These are phyloP conservation scores for Eutrema japonicum DNA, from an alignment of 345 rosid genomes.

Conservation along the genomic window DNA sequence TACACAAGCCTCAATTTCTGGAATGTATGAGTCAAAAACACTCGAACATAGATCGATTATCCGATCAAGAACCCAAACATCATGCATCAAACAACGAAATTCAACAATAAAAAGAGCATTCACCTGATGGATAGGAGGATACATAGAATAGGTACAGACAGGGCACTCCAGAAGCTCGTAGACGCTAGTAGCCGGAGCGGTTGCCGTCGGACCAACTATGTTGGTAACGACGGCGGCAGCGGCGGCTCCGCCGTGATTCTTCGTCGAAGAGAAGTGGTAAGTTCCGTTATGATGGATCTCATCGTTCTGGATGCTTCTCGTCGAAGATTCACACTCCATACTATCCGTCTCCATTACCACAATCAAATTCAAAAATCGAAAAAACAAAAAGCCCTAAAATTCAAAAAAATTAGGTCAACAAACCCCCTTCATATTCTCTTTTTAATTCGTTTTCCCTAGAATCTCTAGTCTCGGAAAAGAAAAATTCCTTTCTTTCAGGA, in stretches of 20 bases:
- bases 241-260: constrained; percentile 48
- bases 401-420: constrained; percentile 18
- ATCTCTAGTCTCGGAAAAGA: constrained; percentile 18
- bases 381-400: constrained; percentile 31
- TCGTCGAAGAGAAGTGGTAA: constrained; percentile 66
- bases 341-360: constrained; percentile 70
- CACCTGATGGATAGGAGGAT: constrained; percentile 99
- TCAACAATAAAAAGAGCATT: background rate
- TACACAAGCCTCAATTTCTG: background rate
- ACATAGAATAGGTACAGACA: constrained; percentile 97
- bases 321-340: constrained; percentile 77
- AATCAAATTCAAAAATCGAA: background rate
- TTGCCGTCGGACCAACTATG: constrained; percentile 60
- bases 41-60: background rate
- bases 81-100: background rate
- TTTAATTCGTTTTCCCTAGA: background rate
- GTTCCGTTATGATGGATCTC: constrained; percentile 65
- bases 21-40: background rate
- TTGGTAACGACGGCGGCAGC: constrained; percentile 44
- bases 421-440: constrained; percentile 7
- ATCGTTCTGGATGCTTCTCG: constrained; percentile 64
- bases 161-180: constrained; percentile 98
- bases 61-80: constrained; percentile 15
- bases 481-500: constrained; percentile 35
- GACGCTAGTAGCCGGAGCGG: constrained; percentile 84